phyloP scores from a whole-genome alignment of 768 basidiomycete genomes.

The Pleurotus djamor region DNA sequence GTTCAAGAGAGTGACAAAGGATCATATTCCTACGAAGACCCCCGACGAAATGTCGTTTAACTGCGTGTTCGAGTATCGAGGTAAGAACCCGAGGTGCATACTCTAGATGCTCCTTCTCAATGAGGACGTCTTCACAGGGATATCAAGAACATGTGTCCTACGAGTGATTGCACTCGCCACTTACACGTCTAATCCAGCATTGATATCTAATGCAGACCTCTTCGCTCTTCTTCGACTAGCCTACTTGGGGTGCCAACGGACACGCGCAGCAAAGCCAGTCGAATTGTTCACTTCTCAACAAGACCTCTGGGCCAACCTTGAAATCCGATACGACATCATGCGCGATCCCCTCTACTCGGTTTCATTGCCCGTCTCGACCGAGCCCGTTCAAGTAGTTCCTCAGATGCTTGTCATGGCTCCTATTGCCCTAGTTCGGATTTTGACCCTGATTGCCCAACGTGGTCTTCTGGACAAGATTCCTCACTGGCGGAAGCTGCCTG shows the following conservation, averaged over 20 bases:
- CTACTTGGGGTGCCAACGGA: conserved; percentile 15
- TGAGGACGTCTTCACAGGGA: conserved; percentile 10
- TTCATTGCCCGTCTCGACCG: not conserved
- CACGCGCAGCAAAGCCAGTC: conserved; percentile 5
- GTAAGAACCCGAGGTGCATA: not conserved
- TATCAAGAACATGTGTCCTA: conserved; percentile 20
- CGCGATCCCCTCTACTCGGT: not conserved
- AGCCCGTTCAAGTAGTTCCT: not conserved
- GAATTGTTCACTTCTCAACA: not conserved
- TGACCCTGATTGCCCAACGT: conserved; percentile 25
- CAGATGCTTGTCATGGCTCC: conserved; percentile 18
- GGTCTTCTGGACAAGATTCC: conserved; percentile 16
- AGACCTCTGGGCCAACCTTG: not conserved
- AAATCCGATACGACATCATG: conserved; percentile 4
- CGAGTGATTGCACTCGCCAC: conserved; percentile 22
- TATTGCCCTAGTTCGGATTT: conserved; percentile 20
- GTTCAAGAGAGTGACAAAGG: conserved; percentile 9
- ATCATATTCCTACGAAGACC: conserved; percentile 14
- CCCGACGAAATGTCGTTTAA: conserved; percentile 10
- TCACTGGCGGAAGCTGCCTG: conserved; percentile 17
- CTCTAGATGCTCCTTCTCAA: not conserved
- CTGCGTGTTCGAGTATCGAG: conserved; percentile 17
- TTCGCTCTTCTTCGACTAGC: conserved; percentile 22
- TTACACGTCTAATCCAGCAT: conserved; percentile 9
- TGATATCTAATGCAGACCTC: conserved; percentile 19